Evolutionary conservation across 2,329 filamentous ascomycete species (phyloP).

Genomic region (Fusarium xyrophilum): DNA sequence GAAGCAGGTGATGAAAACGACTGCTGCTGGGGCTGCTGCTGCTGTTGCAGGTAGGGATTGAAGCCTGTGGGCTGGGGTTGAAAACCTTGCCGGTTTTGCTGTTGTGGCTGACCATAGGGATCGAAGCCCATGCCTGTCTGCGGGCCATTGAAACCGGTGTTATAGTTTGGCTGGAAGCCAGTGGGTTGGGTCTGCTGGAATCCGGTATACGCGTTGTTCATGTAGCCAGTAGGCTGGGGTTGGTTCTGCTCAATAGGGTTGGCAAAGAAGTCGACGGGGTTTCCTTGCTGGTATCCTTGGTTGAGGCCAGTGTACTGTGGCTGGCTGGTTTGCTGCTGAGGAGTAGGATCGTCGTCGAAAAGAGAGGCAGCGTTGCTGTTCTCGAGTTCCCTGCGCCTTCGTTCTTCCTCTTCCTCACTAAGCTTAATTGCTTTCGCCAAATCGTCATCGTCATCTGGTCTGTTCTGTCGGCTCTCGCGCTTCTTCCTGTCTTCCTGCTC

Average conservation of each 20-base stretch:
- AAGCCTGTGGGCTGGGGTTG: slow-evolving; percentile 61
- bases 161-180: slow-evolving; percentile 65
- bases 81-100: slow-evolving; percentile 52
- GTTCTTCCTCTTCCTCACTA: slow-evolving; percentile 92
- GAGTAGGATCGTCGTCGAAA: slow-evolving; percentile 79
- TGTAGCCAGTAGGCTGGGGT: slow-evolving; percentile 79
- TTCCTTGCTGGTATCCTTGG: slow-evolving; percentile 96
- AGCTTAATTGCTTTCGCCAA: slow-evolving; percentile 93
- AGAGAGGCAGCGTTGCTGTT: slow-evolving; percentile 83
- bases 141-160: slow-evolving; percentile 67
- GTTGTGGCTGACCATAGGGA: slow-evolving; percentile 62
- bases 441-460: slow-evolving; percentile 78
- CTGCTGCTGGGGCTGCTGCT: slow-evolving; percentile 50
- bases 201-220: slow-evolving; percentile 63
- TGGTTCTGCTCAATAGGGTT: slow-evolving; percentile 85
- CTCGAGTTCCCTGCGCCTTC: slow-evolving; percentile 84
- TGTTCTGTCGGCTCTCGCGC: slow-evolving; percentile 67
- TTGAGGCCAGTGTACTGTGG: slow-evolving; percentile 89
- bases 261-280: slow-evolving; percentile 94
- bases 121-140: slow-evolving; percentile 75
- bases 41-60: slow-evolving; percentile 57
- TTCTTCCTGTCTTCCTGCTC: slow-evolving; percentile 87
- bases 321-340: slow-evolving; percentile 62
- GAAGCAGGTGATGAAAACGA: slow-evolving; percentile 51
- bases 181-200: slow-evolving; percentile 57